Evolutionary conservation across 805 yeast genomes (phyloP).

Genomic region (Tetrapisispora phaffii): DNA sequence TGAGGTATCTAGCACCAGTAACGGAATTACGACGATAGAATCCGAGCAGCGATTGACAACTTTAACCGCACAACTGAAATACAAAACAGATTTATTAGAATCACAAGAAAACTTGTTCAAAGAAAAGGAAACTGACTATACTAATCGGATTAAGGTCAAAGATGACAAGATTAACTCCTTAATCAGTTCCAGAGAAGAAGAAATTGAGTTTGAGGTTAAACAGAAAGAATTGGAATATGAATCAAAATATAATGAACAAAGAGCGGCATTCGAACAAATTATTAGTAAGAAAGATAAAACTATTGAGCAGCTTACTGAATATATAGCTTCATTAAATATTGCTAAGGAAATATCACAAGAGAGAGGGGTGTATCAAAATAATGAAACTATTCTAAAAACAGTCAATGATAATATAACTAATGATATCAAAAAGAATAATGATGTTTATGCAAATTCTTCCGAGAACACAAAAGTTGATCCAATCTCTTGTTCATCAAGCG

Average conservation of each 20-base stretch:
- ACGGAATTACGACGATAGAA: no score
- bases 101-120: background rate
- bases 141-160: background rate
- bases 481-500: background rate
- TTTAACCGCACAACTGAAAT: background rate
- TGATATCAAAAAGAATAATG: background rate
- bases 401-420: background rate
- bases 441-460: background rate
- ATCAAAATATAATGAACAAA: background rate
- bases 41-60: background rate
- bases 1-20: background rate
- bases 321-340: background rate
- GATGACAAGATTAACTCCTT: background rate
- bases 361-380: background rate
- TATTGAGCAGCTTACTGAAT: background rate
- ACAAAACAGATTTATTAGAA: background rate
- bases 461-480: background rate
- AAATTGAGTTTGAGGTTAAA: background rate
- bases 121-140: background rate
- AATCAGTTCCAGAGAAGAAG: background rate
- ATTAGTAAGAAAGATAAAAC: background rate
- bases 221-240: slow-evolving; percentile 1
- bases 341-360: background rate
- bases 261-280: background rate
- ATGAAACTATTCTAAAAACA: background rate